Conservation (phyloP, 768 basidiomycete genomes). For the Mycena belliarum region DNA sequence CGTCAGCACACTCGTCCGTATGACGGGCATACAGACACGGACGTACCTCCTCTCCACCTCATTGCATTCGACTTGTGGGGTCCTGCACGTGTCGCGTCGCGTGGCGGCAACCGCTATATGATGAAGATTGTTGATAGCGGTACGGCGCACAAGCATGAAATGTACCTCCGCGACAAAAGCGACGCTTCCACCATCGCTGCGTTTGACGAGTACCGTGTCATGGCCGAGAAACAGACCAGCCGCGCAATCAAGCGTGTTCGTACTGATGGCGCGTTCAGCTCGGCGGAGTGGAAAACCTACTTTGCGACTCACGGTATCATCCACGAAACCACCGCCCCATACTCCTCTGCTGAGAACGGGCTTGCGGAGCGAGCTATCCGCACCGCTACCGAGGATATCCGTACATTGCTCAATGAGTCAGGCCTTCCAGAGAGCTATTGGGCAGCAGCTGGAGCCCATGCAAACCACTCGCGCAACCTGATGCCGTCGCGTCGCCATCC, state of each 20-base stretch:
- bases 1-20: background rate
- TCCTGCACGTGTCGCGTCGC: constrained; percentile 15
- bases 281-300: background rate
- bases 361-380: background rate
- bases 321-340: background rate
- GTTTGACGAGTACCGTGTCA: background rate
- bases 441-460: constrained; percentile 1
- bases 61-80: constrained; percentile 30
- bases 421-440: background rate
- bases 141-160: background rate
- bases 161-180: background rate
- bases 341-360: background rate
- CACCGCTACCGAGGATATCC: background rate
- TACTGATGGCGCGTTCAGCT: background rate
- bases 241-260: background rate
- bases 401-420: background rate
- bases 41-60: constrained; percentile 15
- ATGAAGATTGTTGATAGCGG: constrained; percentile 26
- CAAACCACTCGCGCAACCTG: background rate
- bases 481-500: constrained; percentile 5
- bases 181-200: background rate
- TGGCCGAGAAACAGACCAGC: background rate
- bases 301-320: background rate
- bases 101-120: constrained; percentile 23
- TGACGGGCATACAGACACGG: background rate